Percentiles rank a stretch among this genome's conserved stretches.
phyloP scores from a whole-genome alignment of 73 alveolate genomes.

The Halteria grandinella region DNA sequence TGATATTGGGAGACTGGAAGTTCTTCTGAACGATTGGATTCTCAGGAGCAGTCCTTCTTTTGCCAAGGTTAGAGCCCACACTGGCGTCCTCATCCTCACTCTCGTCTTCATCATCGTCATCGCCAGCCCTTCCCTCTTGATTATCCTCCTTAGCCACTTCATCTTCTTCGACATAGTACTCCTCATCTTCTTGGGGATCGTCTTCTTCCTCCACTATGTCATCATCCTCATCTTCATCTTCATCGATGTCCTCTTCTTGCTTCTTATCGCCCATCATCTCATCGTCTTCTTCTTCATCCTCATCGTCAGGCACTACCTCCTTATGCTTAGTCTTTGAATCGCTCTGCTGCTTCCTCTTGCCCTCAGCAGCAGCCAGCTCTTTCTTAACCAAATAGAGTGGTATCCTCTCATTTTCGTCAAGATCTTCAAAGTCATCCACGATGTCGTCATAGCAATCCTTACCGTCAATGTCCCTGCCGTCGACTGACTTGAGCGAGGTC shows the following conservation, averaged over 20 bases:
- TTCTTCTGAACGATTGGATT: neutral
- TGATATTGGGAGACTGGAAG: neutral
- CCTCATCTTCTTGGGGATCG: constrained; percentile 4
- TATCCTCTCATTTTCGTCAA: neutral
- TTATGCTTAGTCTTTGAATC: neutral
- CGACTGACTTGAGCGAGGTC: constrained; percentile 15
- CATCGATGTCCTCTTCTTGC: constrained; percentile 24
- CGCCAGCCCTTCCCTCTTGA: constrained; percentile 3
- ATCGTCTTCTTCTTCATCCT: constrained; percentile 27
- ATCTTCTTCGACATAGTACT: constrained; percentile 27
- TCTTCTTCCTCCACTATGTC: constrained; percentile 1
- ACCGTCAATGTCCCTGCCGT: constrained; percentile 20
- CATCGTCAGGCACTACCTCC: neutral
- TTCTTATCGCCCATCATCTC: too few relatives aligned
- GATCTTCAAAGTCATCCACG: constrained; percentile 11
- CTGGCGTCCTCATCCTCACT: neutral
- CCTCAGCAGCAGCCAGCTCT: neutral
- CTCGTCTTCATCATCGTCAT: constrained; percentile 8
- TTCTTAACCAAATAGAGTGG: too few relatives aligned
- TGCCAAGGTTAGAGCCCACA: neutral
- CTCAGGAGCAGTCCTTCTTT: neutral
- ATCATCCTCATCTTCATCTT: constrained; percentile 21
- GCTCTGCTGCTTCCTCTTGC: neutral
- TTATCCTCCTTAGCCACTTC: too few relatives aligned
- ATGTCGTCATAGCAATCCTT: constrained; percentile 30